A percentile compares a stretch with the other conserved stretches of the same genome.
These are phyloP conservation scores for Hymenoscyphus fraxineus DNA, from an alignment of 2,329 filamentous ascomycete genomes.

Conservation along the genomic window DNA sequence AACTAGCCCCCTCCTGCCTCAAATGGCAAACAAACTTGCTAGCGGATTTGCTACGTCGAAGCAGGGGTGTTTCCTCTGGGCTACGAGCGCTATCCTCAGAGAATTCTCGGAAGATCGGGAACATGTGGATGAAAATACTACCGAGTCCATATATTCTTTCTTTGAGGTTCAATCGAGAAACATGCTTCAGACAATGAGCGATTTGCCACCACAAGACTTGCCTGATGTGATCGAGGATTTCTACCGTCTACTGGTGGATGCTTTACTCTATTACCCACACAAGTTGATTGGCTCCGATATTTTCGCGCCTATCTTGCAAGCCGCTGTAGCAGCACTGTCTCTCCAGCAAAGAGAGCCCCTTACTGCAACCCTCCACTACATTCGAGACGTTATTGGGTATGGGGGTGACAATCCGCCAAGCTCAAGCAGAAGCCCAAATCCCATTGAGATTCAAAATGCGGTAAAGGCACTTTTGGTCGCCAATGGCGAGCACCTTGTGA, in stretches of 20 bases:
- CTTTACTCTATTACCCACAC: constrained; percentile 86
- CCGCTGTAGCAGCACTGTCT: constrained; percentile 79
- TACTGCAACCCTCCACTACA: constrained; percentile 86
- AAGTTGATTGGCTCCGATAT: constrained; percentile 76
- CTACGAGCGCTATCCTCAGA: constrained; percentile 87
- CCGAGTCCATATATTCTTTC: constrained; percentile 86
- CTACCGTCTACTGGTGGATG: constrained; percentile 88
- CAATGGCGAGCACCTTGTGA: constrained; percentile 75
- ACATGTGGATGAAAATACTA: constrained; percentile 75
- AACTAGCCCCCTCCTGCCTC: constrained; percentile 78
- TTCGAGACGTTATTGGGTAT: constrained; percentile 87
- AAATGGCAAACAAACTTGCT: constrained; percentile 84
- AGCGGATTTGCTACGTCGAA: constrained; percentile 78
- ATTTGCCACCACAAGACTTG: constrained; percentile 61
- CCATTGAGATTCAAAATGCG: constrained; percentile 65
- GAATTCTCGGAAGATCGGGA: constrained; percentile 93
- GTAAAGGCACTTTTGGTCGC: constrained; percentile 68
- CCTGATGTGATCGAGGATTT: constrained; percentile 67
- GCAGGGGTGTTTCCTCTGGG: constrained; percentile 98
- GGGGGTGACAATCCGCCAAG: constrained; percentile 70
- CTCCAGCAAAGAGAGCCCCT: constrained; percentile 90
- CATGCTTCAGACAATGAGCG: constrained; percentile 85
- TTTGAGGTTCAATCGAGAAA: constrained; percentile 90
- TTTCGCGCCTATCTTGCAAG: constrained; percentile 78
- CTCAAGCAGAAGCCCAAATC: constrained; percentile 55